These are phyloP conservation scores for Penstemon davidsonii DNA, from an alignment of 257 asterid genomes.

Conservation along the genomic window DNA sequence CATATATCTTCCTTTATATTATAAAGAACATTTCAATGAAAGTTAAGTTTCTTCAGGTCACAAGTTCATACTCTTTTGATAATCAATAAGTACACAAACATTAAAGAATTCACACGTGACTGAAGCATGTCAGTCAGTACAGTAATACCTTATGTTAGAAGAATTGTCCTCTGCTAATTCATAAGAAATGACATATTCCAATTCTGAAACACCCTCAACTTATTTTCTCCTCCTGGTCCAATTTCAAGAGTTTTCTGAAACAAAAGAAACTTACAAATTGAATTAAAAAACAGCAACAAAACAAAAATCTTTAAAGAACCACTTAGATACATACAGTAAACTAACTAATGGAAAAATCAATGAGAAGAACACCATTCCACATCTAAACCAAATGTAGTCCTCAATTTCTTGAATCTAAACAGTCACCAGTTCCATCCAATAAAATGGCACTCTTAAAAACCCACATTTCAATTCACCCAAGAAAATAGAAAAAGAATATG, in stretches of 20 bases:
- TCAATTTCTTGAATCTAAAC: background rate
- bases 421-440: background rate
- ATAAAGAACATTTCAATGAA: background rate
- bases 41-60: conserved; percentile 5
- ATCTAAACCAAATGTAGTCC: background rate
- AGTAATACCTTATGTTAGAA: conserved; percentile 31
- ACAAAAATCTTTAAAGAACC: conserved; percentile 12
- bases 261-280: background rate
- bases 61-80: background rate
- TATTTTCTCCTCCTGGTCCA: conserved; percentile 2
- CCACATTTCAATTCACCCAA: background rate
- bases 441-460: too few species aligned
- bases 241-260: background rate
- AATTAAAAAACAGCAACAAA: background rate
- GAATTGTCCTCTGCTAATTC: conserved; percentile 22
- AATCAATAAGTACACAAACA: conserved; percentile 5
- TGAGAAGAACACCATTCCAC: background rate
- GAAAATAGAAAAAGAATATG: background rate
- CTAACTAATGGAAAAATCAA: background rate
- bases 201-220: background rate
- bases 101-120: background rate
- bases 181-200: conserved; percentile 16
- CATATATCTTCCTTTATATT: background rate
- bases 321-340: background rate
- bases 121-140: conserved; percentile 8